Base-by-base conservation (phyloP, 164 flowering plant species). In the Piper betle region DNA sequence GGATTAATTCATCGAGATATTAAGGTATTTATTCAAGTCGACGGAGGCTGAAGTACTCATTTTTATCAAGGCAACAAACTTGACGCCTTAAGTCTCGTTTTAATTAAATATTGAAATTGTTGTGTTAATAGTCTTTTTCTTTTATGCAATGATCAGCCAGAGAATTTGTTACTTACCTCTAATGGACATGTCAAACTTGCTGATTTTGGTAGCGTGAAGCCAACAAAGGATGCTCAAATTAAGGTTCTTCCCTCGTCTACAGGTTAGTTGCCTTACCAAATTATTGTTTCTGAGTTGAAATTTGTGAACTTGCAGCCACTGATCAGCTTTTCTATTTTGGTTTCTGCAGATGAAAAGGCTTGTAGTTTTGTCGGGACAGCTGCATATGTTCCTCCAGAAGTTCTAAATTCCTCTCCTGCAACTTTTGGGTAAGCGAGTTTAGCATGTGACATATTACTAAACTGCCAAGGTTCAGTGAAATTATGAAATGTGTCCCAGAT, bases 301-400 rank as follows among this genome's bases (percentile, higher is more conserved):
- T 15, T 46, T 46, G 15, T 46, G 15, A 46, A 46, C 33, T 46
- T 10, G 15, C 15, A 12, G 50, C 6, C 50, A 46, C 15, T 46
- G 50, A 46, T 46, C 1, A 46, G 12, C 50, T 46, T 58, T 66
- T 9, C 42, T 72, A 46, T 12, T 8, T 70, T 55, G 38, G 54
- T 48, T 50, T 64, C 33, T 73, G n/a, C 79, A 94, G 99, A 88
- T 76, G 97, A 87, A 61, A 91, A 94, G 74, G 94, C 99, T 10
- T 88, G 97, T 69, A 87, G 96, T 43, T 94, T 94, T 81, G 99
- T 94, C 70, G 97, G 99, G 55, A 91, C 99, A 52, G 99, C 99
- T 59, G 99, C 97, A n/a, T 94, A 94, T 77, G 97, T 91, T 39
- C 97, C 99, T 71, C 99, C 99, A 53, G 99, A 94, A 77, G 96